Base-by-base conservation (phyloP, 2,329 filamentous ascomycete genomes). In the Penicillium concentricum region DNA sequence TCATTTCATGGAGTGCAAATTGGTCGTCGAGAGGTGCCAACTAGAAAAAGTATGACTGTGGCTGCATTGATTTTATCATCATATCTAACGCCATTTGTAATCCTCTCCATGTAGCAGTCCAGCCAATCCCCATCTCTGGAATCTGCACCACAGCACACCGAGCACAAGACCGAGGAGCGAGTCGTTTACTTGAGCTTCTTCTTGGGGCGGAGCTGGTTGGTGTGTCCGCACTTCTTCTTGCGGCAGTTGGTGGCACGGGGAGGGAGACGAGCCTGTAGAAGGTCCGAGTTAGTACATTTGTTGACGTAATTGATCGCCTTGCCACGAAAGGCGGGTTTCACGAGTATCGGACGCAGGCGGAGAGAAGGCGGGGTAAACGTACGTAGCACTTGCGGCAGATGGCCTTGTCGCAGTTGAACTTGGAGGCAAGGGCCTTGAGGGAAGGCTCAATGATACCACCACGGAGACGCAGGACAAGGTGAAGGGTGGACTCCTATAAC, bases 361-460 rank as follows among this genome's bases (percentile, higher is more conserved):
- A 42, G n/a, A 39, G 51, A 42, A 28, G 20, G 20, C 24, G 38
- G 37, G 41, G 51, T 54, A 32, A 43, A 87, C 89, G 73, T 88
- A 94, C 91, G 83, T 97, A 97, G 90, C 94, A 99, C 90, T 99
- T 97, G 86, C 94, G 93, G 91, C 94, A 97, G 83, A 97, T 96
- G 89, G 93, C 93, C 89, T 97, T 97, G 72, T 97, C 94, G 90
- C 93, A 97, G 89, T 99, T 97, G 88, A 95, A 97, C 87, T 97
- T 97, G 85, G 89, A 92, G 77, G 93, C 93, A 67, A 97, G 88
- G 71, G 91, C 93, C 89, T 97, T 97, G 75, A 97, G 88, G 74
- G 92, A 97, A 74, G 94, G 94, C 87, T 97, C 93, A 76, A 96
- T 97, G 85, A 97, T 93, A 86, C 93, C 93, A 86, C 93, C 93